These are phyloP conservation scores for Trichoderma atroviride DNA, from an alignment of 2,329 filamentous ascomycete species.

Conservation along the genomic window DNA sequence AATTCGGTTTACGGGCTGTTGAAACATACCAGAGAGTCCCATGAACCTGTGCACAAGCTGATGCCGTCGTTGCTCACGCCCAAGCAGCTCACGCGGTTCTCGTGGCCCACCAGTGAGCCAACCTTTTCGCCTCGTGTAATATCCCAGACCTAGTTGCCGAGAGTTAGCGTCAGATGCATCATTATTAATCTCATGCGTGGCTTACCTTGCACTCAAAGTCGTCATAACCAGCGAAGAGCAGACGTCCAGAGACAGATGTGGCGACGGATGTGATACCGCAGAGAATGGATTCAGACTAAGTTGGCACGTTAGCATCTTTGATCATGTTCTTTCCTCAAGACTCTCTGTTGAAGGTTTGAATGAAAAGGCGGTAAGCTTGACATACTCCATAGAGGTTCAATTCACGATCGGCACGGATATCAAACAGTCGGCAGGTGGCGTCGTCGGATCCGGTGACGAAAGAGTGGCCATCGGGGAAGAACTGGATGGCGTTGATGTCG, in stretches of 20 bases:
- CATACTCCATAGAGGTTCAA: slow-evolving; percentile 69
- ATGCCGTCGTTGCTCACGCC: slow-evolving; percentile 99
- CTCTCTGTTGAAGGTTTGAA: background rate
- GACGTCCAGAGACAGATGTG: slow-evolving; percentile 91
- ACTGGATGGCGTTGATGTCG: slow-evolving; percentile 99
- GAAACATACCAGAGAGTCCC: slow-evolving; percentile 91
- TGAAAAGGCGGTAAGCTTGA: slow-evolving; percentile 28
- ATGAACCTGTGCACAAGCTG: slow-evolving; percentile 98
- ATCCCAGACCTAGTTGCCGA: slow-evolving; percentile 82
- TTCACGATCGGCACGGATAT: slow-evolving; percentile 91
- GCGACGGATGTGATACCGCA: slow-evolving; percentile 98
- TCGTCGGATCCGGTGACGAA: slow-evolving; percentile 98
- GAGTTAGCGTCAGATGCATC: slow-evolving; percentile 26
- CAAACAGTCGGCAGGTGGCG: slow-evolving; percentile 94
- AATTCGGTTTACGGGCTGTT: background rate
- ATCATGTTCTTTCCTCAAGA: background rate
- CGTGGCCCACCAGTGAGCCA: slow-evolving; percentile 92
- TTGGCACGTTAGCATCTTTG: slow-evolving; percentile 30
- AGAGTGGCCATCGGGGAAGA: slow-evolving; percentile 98
- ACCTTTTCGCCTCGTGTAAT: slow-evolving; percentile 95
- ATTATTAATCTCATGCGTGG: background rate
- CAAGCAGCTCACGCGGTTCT: slow-evolving; percentile 98
- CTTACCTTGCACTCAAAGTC: slow-evolving; percentile 99
- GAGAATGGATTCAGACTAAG: slow-evolving; percentile 90
- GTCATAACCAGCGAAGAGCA: slow-evolving; percentile 96